A percentile compares a stretch with the other conserved stretches of the same genome.
phyloP scores from a whole-genome alignment of 1,139 yeast genomes.

The Nakaseomyces sp. region DNA sequence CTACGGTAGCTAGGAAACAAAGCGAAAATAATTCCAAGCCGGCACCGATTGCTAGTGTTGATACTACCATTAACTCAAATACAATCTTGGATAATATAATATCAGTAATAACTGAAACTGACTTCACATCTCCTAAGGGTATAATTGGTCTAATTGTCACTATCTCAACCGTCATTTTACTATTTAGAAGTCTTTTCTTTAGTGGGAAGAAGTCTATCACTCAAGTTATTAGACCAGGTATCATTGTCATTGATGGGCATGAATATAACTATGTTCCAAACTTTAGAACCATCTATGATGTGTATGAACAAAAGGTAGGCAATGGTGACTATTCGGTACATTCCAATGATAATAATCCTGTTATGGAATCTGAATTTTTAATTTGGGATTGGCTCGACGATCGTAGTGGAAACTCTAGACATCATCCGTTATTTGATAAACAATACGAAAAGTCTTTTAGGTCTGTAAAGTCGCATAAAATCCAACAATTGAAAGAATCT shows the following conservation, averaged over 20 bases:
- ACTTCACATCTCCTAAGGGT: conserved; percentile 22
- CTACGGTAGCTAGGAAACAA: conserved; percentile 22
- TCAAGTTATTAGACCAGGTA: conserved; percentile 19
- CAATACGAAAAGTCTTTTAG: background rate
- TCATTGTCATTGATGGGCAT: conserved; percentile 34
- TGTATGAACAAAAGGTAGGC: conserved; percentile 33
- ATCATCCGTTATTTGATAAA: conserved; percentile 12
- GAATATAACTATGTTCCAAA: conserved; percentile 43
- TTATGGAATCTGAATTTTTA: conserved; percentile 46
- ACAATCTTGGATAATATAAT: background rate
- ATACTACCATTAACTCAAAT: conserved; percentile 8
- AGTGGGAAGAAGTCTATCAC: conserved; percentile 14
- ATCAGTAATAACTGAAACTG: conserved; percentile 13
- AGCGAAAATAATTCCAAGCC: conserved; percentile 27
- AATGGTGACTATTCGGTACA: conserved; percentile 17
- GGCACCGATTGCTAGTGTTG: conserved; percentile 14
- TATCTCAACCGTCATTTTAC: conserved; percentile 9
- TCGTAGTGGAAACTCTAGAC: conserved; percentile 34
- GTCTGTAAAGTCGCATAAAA: conserved; percentile 15
- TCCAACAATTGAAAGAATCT: conserved; percentile 48
- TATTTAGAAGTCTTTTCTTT: conserved; percentile 14
- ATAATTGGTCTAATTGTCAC: conserved; percentile 11
- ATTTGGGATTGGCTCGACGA: conserved; percentile 79
- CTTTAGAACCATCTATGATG: conserved; percentile 36
- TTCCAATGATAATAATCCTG: conserved; percentile 11